phyloP scores from a whole-genome alignment of 1,284 basidiomycete genomes.

The Leccinum subspadiceum region DNA sequence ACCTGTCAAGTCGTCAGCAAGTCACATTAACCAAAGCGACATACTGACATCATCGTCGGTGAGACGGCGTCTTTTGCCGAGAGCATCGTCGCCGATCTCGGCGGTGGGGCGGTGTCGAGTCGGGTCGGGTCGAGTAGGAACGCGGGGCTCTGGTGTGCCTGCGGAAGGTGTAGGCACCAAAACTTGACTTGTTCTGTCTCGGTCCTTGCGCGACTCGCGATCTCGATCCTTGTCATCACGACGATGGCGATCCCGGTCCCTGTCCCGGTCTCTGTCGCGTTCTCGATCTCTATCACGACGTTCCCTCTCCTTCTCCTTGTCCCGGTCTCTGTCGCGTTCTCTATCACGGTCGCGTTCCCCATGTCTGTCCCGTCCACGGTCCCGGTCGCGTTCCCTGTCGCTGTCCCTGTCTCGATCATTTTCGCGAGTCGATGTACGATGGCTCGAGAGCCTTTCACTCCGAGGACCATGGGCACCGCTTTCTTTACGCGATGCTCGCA shows the following conservation, averaged over 20 bases:
- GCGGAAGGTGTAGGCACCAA: slow-evolving; percentile 30
- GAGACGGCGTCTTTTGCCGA: slow-evolving; percentile 67
- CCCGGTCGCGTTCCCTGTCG: slow-evolving; percentile 47
- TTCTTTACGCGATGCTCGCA: slow-evolving; percentile 38
- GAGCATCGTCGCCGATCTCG: slow-evolving; percentile 48
- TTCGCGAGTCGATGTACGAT: slow-evolving; percentile 34
- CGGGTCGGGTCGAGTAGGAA: slow-evolving; percentile 58
- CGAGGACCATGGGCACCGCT: slow-evolving; percentile 49
- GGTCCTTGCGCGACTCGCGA: slow-evolving; percentile 49
- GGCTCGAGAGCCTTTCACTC: slow-evolving; percentile 41
- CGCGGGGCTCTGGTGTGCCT: slow-evolving; percentile 46
- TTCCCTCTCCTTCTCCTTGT: slow-evolving; percentile 41
- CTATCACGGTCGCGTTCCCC: slow-evolving; percentile 46
- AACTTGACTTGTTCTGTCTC: slow-evolving; percentile 41
- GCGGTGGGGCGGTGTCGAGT: slow-evolving; percentile 49
- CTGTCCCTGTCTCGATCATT: slow-evolving; percentile 43
- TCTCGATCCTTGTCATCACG: slow-evolving; percentile 40
- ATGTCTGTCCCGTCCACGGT: slow-evolving; percentile 43
- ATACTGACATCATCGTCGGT: slow-evolving; percentile 61
- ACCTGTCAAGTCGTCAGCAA: slow-evolving; percentile 40
- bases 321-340: slow-evolving; percentile 40
- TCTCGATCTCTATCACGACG: slow-evolving; percentile 44
- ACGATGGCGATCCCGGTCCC: slow-evolving; percentile 37
- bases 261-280: slow-evolving; percentile 38
- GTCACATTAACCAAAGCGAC: slow-evolving; percentile 6